These are phyloP conservation scores for Brassica incana DNA, from an alignment of 345 rosid genomes.

Conservation along the genomic window DNA sequence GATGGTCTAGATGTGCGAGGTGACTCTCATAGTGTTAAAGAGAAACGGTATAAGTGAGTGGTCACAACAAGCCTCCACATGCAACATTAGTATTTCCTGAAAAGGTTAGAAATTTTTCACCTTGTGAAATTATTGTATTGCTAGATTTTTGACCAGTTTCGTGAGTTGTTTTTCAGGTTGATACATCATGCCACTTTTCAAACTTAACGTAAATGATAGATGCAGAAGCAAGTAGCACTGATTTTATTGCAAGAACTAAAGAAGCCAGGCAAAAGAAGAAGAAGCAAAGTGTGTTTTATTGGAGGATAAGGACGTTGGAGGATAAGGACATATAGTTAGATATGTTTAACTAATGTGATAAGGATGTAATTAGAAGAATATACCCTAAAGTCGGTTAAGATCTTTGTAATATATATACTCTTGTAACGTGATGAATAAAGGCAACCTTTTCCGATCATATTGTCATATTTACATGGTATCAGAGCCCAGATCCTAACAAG, in stretches of 20 bases:
- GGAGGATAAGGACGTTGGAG: too few relatives aligned
- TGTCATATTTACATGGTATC: too few relatives aligned
- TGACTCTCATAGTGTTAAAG: conserved; percentile 31
- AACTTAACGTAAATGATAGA: not conserved
- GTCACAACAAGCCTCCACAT: conserved; percentile 4
- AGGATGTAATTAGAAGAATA: too few relatives aligned
- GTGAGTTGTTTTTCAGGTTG: not conserved
- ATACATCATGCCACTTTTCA: conserved; percentile 1
- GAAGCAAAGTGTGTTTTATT: not conserved
- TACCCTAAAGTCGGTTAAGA: too few relatives aligned
- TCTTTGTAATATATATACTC: too few relatives aligned
- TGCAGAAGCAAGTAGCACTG: conserved; percentile 23
- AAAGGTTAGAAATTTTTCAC: conserved; percentile 2
- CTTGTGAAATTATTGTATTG: not conserved
- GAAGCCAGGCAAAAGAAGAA: not conserved
- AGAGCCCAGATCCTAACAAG: too few relatives aligned
- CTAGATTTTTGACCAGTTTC: not conserved
- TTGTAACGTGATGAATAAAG: too few relatives aligned
- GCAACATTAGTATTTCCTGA: not conserved
- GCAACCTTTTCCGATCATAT: too few relatives aligned
- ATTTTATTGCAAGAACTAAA: conserved; percentile 18
- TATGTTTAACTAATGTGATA: too few relatives aligned
- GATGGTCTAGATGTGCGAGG: conserved; percentile 40
- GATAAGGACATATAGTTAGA: too few relatives aligned
- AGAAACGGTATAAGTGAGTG: not conserved